Percentiles rank a stretch among this genome's conserved stretches.
Conservation (phyloP, 257 asterid genomes). For the Gentiana dahurica region DNA sequence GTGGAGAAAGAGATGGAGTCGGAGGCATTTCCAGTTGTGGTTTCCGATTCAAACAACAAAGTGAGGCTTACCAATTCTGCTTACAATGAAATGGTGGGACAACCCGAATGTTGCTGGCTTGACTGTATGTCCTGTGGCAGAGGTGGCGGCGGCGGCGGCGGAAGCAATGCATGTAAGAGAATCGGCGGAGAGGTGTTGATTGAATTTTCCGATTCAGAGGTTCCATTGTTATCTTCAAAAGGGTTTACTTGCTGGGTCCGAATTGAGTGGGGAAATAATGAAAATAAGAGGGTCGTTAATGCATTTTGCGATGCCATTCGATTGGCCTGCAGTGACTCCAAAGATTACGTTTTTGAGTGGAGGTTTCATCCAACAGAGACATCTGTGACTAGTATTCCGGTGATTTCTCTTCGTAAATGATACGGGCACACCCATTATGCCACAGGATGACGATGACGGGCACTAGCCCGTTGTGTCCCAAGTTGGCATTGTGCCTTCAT, state of each 20-base stretch:
- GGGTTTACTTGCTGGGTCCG: slow-evolving; percentile 51
- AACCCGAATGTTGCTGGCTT: slow-evolving; percentile 90
- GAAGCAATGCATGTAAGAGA: slow-evolving; percentile 42
- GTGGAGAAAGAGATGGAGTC: slow-evolving; percentile 66
- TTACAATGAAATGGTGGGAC: slow-evolving; percentile 83
- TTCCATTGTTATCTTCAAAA: slow-evolving; percentile 10
- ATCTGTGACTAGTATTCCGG: slow-evolving; percentile 11
- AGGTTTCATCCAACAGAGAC: slow-evolving; percentile 38
- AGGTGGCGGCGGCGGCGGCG: neutral
- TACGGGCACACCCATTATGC: too few species aligned
- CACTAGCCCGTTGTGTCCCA: too few species aligned
- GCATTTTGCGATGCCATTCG: slow-evolving; percentile 42
- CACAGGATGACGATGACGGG: too few species aligned
- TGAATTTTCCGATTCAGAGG: slow-evolving; percentile 24
- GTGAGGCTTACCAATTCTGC: slow-evolving; percentile 74
- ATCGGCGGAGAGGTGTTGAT: slow-evolving; percentile 76
- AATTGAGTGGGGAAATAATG: slow-evolving; percentile 71
- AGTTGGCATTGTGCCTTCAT: too few species aligned
- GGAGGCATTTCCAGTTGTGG: slow-evolving; percentile 48
- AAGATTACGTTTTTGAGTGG: slow-evolving; percentile 73
- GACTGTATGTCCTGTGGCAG: slow-evolving; percentile 23
- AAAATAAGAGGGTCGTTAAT: slow-evolving; percentile 34
- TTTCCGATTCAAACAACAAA: slow-evolving; percentile 56
- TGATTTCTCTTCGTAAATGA: slow-evolving; percentile 2
- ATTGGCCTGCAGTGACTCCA: slow-evolving; percentile 35